Percentiles rank a stretch among this genome's conserved stretches.
These are phyloP conservation scores for Candida insectalens DNA, from an alignment of 805 yeast species.

Conservation along the genomic window DNA sequence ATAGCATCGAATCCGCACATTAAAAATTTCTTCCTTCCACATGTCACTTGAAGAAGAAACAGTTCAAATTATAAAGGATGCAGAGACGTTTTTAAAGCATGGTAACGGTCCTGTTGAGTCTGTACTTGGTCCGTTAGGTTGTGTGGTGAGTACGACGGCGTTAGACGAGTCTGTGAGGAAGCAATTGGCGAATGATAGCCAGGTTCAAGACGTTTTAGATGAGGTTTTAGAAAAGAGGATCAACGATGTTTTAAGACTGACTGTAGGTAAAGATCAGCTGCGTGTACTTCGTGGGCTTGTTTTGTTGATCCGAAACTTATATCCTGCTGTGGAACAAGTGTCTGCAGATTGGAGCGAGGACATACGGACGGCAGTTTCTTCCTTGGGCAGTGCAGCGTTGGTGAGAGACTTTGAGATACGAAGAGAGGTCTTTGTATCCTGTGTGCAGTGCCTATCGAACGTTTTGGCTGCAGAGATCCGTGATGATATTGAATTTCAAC, in stretches of 20 bases:
- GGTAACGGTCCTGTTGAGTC: too few species aligned
- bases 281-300: slow-evolving; percentile 1
- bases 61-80: too few species aligned
- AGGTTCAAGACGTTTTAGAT: neutral
- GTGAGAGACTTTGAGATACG: too few species aligned
- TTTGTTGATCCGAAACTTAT: neutral
- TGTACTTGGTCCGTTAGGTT: too few species aligned
- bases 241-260: neutral
- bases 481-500: neutral
- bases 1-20: too few species aligned
- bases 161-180: neutral
- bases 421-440: neutral
- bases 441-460: neutral
- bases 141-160: neutral
- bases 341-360: too few species aligned
- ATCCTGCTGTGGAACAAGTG: neutral
- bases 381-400: too few species aligned
- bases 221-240: neutral
- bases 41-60: too few species aligned
- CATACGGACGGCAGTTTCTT: too few species aligned
- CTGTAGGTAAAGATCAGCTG: neutral
- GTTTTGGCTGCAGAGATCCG: neutral
- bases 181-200: neutral
- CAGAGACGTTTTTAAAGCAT: too few species aligned
- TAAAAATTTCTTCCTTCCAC: too few species aligned